Evolutionary conservation across 2,329 filamentous ascomycete genomes (phyloP), one percentile per base, ranked within the genome.

Genomic region (Simplicillium sp.): DNA sequence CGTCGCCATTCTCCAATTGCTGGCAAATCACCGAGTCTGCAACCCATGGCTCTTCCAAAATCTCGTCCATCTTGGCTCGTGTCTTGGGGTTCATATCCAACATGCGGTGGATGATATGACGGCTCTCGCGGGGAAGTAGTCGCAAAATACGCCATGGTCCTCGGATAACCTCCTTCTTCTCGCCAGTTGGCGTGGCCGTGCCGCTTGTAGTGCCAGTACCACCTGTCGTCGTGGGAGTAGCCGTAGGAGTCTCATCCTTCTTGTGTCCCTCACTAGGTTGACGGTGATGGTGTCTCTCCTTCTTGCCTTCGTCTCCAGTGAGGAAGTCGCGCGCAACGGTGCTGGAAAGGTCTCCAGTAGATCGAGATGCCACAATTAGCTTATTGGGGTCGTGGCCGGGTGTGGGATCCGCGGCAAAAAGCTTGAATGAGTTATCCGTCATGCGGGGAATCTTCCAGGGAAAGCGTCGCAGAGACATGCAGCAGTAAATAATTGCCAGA

Each of bases 401-500:
- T 3, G 88, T 86, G 1, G 90, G 89, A 7, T 85, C 75, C 2
- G 92, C 80, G 12, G 90, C 82, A 57, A 98, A 98, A 2, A 98
- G 75, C 54, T 90, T 89, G 65, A 87, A 98, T 0, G 88, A 95
- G 60, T 94, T 97, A 60, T 98, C 92, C 3, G 86, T 86, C 58
- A 88, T 68, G 33, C 89, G 80, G 4, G 92, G 92, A 29, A 94
- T 81, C 66, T 98, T 98, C 92, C 92, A 98, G 0, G 92, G 92
- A 56, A 98, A 98, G 29, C 92, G 73, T 16, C 92, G 77, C 34
- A 98, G 70, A 5, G 87, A 92, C 92, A 98, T 98, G 68, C 92
- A 98, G 64, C 92, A 97, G 65, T 90, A 98, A 41, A 98, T 97
- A 52, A 98, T 98, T 14, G 90, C 92, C 44, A 98, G 71, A 11